phyloP scores from a whole-genome alignment of 495 filamentous ascomycete genomes.

The Niebla homalea region DNA sequence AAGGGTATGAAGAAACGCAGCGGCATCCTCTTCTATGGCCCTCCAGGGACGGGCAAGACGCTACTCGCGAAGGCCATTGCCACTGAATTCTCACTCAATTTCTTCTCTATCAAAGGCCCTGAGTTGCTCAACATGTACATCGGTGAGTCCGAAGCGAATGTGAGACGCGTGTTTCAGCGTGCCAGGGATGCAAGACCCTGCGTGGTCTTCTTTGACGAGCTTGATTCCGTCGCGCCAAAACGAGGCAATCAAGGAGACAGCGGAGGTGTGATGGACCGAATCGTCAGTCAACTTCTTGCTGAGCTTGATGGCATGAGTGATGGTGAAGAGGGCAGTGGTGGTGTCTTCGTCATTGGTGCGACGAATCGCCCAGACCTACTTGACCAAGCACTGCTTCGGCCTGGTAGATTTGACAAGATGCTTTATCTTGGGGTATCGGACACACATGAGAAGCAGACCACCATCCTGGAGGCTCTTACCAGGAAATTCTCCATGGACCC shows the following conservation, averaged over 20 bases:
- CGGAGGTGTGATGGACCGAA: slow-evolving; percentile 97
- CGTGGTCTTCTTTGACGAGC: slow-evolving; percentile 96
- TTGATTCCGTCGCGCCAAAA: slow-evolving; percentile 96
- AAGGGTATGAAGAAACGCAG: slow-evolving; percentile 98
- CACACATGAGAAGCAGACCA: slow-evolving; percentile 91
- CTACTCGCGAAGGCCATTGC: slow-evolving; percentile 95
- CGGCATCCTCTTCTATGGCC: slow-evolving; percentile 95
- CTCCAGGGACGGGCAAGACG: slow-evolving; percentile 94
- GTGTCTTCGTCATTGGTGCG: slow-evolving; percentile 95
- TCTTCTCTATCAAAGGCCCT: slow-evolving; percentile 97
- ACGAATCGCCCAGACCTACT: slow-evolving; percentile 92
- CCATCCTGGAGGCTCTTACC: slow-evolving; percentile 85
- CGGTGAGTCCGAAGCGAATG: slow-evolving; percentile 95
- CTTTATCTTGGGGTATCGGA: slow-evolving; percentile 91
- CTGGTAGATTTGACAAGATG: slow-evolving; percentile 98
- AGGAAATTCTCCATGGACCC: slow-evolving; percentile 82
- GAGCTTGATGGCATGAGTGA: slow-evolving; percentile 97
- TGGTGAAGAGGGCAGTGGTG: slow-evolving; percentile 67
- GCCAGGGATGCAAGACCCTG: slow-evolving; percentile 92
- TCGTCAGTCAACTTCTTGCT: slow-evolving; percentile 87
- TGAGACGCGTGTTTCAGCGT: slow-evolving; percentile 87
- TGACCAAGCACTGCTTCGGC: slow-evolving; percentile 79
- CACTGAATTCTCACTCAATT: slow-evolving; percentile 95
- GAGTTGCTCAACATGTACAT: slow-evolving; percentile 99
- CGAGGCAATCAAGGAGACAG: slow-evolving; percentile 95